Base-by-base conservation (phyloP, 2,329 filamentous ascomycete genomes). In the Cryoendolithus antarcticus region DNA sequence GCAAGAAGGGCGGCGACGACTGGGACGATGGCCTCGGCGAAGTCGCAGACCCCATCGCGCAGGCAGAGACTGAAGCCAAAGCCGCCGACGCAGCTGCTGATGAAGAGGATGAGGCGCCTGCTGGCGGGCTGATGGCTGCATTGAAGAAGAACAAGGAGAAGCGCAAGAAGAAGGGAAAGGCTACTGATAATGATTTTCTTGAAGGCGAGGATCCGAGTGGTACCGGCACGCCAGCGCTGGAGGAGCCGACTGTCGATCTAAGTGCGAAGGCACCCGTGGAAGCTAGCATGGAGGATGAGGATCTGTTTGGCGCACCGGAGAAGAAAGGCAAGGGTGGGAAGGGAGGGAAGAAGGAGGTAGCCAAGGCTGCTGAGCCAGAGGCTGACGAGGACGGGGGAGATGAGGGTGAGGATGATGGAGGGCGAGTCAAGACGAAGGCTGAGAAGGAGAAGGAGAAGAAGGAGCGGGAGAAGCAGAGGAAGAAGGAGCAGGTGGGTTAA, bases 361-460 rank as follows among this genome's bases (percentile, higher is more conserved):
- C 59, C 37, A 54, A 60, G 37, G 63, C 53, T 60, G 56, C 61
- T 59, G 56, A 69, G 56, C 49, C 60, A 59, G 56, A 65, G 38
- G 48, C 55, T 42, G 36, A 55, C 21, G 56, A 56, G 8, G 65
- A 56, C 9, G 70, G 65, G 15, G 71, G 68, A 4, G 71, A 68
- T 2, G 71, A 69, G 11, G 70, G 70, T 11, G 70, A 65, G 8
- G 75, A 62, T 6, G 71, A 69, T 3, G 68, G 69, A 43, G 80
- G 80, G 34, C 75, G 78, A 39, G 72, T 96, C 35, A 78, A 96
- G 66, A 93, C 86, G 30, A 96, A 96, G 75, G 91, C 93, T 42
- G 88, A 98, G 68, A 98, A 98, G 69, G 91, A 98, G 62, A 93
- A 86, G 65, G 72, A 89, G 56, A 96, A 89, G 74, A 98, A 95